These are phyloP conservation scores for Lactifluus pinguis DNA, from an alignment of 768 basidiomycete genomes.

Conservation along the genomic window DNA sequence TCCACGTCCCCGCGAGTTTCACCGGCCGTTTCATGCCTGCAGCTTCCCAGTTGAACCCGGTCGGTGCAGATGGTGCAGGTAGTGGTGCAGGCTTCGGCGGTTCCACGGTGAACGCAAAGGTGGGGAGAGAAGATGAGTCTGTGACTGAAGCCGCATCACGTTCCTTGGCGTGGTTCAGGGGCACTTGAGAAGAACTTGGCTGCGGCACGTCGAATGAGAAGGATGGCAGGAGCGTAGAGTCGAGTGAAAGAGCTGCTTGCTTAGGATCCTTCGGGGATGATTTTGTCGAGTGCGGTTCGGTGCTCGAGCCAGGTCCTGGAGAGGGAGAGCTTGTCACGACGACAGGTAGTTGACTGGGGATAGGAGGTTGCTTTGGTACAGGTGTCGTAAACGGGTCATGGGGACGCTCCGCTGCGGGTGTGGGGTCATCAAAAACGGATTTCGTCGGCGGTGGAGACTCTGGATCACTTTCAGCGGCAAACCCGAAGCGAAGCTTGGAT, in stretches of 20 bases:
- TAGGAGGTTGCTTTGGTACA: not conserved
- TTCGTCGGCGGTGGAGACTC: slow-evolving; percentile 6
- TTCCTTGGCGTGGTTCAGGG: slow-evolving; percentile 2
- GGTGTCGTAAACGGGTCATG: not conserved
- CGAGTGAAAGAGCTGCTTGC: slow-evolving; percentile 23
- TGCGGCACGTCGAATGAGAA: slow-evolving; percentile 30
- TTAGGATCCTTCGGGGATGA: slow-evolving; percentile 30
- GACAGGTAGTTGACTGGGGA: not conserved
- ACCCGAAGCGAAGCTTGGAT: slow-evolving; percentile 68
- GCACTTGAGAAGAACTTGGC: slow-evolving; percentile 2
- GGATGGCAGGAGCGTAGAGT: slow-evolving; percentile 37
- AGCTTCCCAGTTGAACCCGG: slow-evolving; percentile 26
- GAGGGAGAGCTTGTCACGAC: not conserved
- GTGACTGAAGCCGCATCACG: not conserved
- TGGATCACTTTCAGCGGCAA: slow-evolving; percentile 41
- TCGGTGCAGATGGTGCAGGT: not conserved
- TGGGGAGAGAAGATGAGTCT: slow-evolving; percentile 36
- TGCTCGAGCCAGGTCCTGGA: not conserved
- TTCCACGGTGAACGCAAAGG: slow-evolving; percentile 30
- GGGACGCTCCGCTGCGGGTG: not conserved
- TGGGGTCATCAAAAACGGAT: not conserved
- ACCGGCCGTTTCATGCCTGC: slow-evolving; percentile 23
- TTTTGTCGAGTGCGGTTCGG: not conserved
- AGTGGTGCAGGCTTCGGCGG: not conserved
- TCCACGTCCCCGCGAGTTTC: slow-evolving; percentile 21